Percentiles rank a stretch among this genome's conserved stretches.
Conservation (phyloP, 2,329 filamentous ascomycete genomes). For the Penicillium verrucosum region DNA sequence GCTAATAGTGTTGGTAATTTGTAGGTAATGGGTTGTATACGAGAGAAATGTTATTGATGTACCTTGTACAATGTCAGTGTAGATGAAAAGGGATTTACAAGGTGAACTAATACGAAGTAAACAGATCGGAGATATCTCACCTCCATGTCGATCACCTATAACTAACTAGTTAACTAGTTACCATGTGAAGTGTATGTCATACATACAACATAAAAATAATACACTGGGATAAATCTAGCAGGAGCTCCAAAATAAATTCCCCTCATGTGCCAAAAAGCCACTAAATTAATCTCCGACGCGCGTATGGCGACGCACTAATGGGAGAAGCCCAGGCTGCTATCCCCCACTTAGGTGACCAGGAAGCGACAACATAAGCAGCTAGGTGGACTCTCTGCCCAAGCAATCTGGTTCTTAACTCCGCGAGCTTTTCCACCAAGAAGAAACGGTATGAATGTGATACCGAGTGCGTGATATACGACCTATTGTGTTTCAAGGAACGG, state of each 20-base stretch:
- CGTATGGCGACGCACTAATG: slow-evolving; percentile 7
- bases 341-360: background rate
- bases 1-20: background rate
- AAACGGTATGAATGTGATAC: background rate
- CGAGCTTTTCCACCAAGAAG: background rate
- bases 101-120: too few relatives aligned
- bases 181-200: background rate
- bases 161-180: background rate
- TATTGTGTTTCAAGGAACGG: background rate
- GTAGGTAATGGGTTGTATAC: background rate
- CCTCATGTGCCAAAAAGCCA: slow-evolving; percentile 1
- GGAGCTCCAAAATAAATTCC: background rate
- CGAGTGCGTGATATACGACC: background rate
- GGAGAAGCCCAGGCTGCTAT: background rate
- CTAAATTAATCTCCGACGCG: slow-evolving; percentile 10
- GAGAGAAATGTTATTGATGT: background rate
- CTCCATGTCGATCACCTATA: background rate
- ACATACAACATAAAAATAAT: background rate
- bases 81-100: background rate
- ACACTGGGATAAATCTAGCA: background rate
- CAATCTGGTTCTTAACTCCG: background rate
- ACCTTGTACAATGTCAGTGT: background rate
- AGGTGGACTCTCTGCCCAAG: background rate
- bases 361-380: background rate
- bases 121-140: background rate